Base-by-base conservation (phyloP, 495 filamentous ascomycete species). In the Trichoderma erinaceum region DNA sequence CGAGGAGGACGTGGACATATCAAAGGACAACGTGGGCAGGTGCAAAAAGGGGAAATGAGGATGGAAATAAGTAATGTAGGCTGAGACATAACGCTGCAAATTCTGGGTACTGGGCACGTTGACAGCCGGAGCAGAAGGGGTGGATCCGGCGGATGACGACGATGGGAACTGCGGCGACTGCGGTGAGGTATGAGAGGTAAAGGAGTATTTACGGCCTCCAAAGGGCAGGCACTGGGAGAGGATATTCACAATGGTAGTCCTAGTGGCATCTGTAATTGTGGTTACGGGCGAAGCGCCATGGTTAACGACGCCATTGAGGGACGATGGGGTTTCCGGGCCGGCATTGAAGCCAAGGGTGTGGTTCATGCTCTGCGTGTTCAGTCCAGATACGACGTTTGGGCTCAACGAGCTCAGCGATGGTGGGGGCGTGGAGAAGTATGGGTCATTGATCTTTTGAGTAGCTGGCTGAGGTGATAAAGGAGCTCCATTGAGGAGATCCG, bases 21-120 rank as follows among this genome's bases (percentile, higher is more conserved):
- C 92, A 80, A 99, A 97, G 44, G 92, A 90, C 64, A 99, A 84
- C 32, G 95, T 97, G 56, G 96, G 90, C 67, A 97, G 86, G 78
- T 98, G 95, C 68, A 97, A 76, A 76, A 99, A 97, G 25, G 96
- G 96, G 48, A 96, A 77, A 76, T 99, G 95, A 3, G 96, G 95
- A 74, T 97, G 96, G 72, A 96, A 97, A 75, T 93, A 96, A 71
- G 89, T 88, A 70, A 99, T 89, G 80, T 98, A 99, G 65, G 93
- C 90, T 50, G 87, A 86, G 68, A 98, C 90, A 75, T 91, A 98
- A 71, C 95, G 90, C 75, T 97, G 92, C 68, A 99, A 87, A 75
- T 98, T 93, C 70, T 86, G 83, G n/a, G 93, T 97, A 77, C 86
- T 94, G 43, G 96, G 95, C 63, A 98, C 77, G 73, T 73, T 83